Conservation (phyloP, 805 yeast species). For the Metschnikowia gruessii region DNA sequence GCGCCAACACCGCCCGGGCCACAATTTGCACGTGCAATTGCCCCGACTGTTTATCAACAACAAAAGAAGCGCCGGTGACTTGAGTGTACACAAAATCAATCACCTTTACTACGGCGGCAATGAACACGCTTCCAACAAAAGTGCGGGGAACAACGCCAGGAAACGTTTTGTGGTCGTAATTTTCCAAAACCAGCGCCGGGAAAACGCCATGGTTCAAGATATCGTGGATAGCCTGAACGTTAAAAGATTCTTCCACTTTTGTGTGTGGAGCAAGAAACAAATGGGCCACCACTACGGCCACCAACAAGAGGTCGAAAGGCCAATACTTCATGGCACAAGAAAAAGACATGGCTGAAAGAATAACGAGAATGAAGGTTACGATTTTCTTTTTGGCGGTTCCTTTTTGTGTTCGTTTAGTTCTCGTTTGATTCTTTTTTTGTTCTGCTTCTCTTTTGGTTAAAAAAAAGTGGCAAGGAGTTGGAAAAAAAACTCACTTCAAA, state of each 20-base stretch:
- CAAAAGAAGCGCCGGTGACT: slow-evolving; percentile 14
- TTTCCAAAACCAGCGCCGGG: slow-evolving; percentile 30
- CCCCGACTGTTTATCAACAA: slow-evolving; percentile 7
- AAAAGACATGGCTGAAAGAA: too few relatives aligned
- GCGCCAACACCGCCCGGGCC: slow-evolving; percentile 60
- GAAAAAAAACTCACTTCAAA: neutral
- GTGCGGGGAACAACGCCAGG: slow-evolving; percentile 92
- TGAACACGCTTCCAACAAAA: slow-evolving; percentile 64
- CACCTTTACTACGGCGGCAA: slow-evolving; percentile 49
- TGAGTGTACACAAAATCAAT: slow-evolving; percentile 15
- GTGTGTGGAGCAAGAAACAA: slow-evolving; percentile 70
- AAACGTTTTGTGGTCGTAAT: slow-evolving; percentile 72
- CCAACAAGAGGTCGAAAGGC: slow-evolving; percentile 26
- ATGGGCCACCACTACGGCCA: slow-evolving; percentile 49
- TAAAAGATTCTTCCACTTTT: slow-evolving; percentile 93
- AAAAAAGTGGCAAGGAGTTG: too few relatives aligned
- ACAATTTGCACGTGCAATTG: slow-evolving; percentile 52
- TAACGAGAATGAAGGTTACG: too few relatives aligned
- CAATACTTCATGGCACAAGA: slow-evolving; percentile 11
- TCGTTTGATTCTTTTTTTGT: too few relatives aligned
- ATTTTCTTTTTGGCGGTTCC: too few relatives aligned
- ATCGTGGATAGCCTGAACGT: slow-evolving; percentile 86
- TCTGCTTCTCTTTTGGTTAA: neutral
- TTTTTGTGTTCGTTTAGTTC: neutral
- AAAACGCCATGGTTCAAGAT: slow-evolving; percentile 59